Base-by-base conservation (phyloP, 2,329 filamentous ascomycete genomes). In the Beauveria scarabaeidicola region DNA sequence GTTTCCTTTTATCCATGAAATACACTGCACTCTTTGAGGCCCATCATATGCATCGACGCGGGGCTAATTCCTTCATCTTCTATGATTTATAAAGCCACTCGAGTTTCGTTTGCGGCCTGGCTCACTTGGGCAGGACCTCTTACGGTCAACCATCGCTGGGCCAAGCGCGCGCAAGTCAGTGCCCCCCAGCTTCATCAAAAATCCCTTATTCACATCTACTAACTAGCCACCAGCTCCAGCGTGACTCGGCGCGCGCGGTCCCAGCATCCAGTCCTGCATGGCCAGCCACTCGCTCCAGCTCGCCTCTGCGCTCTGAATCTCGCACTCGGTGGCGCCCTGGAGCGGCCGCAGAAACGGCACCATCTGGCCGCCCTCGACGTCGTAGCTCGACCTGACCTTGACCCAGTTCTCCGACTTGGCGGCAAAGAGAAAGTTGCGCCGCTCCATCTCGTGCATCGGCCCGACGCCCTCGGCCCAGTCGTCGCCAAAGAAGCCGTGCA, bases 251-350 rank as follows among this genome's bases (percentile, higher is more conserved):
- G 87, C 87, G 62, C 90, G 78, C 1, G 90, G 89, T 2, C 92
- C 92, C n/a, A 97, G 78, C 91, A 96, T 96, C 93, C 93, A 97
- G 72, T 97, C 93, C 73, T 96, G 91, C 90, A 97, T 95, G 13
- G 90, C 90, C 36, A 97, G 77, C 93, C 93, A 97, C 68, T 93
- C 87, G 70, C 91, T 95, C 94, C 94, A 99, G 61, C 81, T 86
- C 63, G 83, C 81, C 75, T 97, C 93, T 0, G 92, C 92, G 15
- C 78, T 82, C 63, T 89, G 83, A 63, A 97, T 90, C 75, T 97
- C 94, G 23, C 84, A 82, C 68, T 93, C 85, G 8, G 84, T 83
- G 1, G 89, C 85, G 58, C 86, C 83, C 67, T 89, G 86, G n/a
- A 97, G 76, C 5, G 93, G 91, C 64, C 86, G 86, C 66, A 97